Evolutionary conservation across 345 rosid genomes (phyloP).

Genomic region (Heritiera fomes): DNA sequence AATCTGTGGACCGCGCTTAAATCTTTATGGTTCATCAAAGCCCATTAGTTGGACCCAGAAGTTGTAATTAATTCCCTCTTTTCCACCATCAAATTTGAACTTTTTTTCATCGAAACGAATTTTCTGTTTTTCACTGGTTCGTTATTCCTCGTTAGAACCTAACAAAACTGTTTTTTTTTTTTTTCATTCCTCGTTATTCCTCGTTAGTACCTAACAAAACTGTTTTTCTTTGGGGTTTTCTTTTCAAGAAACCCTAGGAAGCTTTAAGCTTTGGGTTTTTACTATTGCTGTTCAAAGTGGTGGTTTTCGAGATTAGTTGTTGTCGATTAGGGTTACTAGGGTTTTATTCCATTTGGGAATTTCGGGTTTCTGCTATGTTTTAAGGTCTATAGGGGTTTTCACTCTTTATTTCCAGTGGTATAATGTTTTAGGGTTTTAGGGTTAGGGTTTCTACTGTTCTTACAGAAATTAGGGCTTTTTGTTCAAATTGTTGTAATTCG

Average conservation of each 20-base stretch:
- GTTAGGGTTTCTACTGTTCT: not conserved
- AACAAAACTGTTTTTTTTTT: not conserved
- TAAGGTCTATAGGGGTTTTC: not conserved
- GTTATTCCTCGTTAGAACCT: not conserved
- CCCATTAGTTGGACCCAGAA: not conserved
- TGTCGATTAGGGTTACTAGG: not conserved
- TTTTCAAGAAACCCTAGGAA: not conserved
- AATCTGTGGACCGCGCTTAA: not conserved
- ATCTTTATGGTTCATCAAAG: not conserved
- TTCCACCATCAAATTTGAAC: not conserved
- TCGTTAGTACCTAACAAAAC: not conserved
- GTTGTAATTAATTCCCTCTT: not conserved
- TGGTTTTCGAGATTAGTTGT: not conserved
- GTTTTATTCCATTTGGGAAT: not conserved
- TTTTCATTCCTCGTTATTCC: not conserved
- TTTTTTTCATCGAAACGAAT: not conserved
- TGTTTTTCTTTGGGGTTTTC: not conserved
- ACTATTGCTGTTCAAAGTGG: not conserved
- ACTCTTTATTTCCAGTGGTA: not conserved
- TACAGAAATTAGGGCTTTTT: not conserved
- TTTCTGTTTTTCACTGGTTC: not conserved
- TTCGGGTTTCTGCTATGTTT: not conserved
- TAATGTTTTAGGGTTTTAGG: not conserved
- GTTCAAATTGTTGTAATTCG: not conserved
- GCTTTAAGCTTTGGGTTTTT: not conserved